Percentiles rank a stretch among this genome's conserved stretches.
phyloP scores from a whole-genome alignment of 805 yeast genomes.

The Starmerella tilneyi region DNA sequence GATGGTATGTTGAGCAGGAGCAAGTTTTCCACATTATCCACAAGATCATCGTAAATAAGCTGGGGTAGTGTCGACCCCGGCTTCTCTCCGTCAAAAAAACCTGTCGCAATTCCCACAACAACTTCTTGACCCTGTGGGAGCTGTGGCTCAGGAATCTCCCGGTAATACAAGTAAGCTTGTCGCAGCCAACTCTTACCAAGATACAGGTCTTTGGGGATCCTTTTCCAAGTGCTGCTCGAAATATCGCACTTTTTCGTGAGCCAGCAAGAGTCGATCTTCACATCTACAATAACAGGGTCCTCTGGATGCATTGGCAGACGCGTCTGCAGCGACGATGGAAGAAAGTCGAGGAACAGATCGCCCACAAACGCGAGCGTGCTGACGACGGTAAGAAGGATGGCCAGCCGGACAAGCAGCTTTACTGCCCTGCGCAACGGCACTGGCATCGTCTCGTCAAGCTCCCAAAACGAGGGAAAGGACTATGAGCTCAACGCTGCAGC shows the following conservation, averaged over 20 bases:
- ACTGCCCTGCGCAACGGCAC: slow-evolving; percentile 10
- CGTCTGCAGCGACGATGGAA: slow-evolving; percentile 31
- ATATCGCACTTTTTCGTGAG: slow-evolving; percentile 17
- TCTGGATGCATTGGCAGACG: slow-evolving; percentile 37
- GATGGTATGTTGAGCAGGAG: slow-evolving; percentile 21
- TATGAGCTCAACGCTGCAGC: too few species aligned
- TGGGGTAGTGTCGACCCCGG: slow-evolving; percentile 14
- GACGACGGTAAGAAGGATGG: slow-evolving; percentile 13
- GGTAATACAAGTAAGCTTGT: slow-evolving; percentile 34
- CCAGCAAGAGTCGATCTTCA: slow-evolving; percentile 34
- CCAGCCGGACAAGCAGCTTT: slow-evolving; percentile 14
- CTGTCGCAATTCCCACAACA: slow-evolving; percentile 13
- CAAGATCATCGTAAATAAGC: slow-evolving; percentile 19
- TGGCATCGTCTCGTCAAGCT: not conserved
- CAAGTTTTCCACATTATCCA: not conserved
- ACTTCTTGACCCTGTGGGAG: slow-evolving; percentile 33
- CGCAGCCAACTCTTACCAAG: slow-evolving; percentile 39
- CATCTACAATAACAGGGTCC: slow-evolving; percentile 36
- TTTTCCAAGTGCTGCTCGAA: slow-evolving; percentile 33
- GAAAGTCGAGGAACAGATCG: slow-evolving; percentile 34
- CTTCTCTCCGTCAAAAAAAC: slow-evolving; percentile 1
- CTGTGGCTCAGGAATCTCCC: slow-evolving; percentile 24
- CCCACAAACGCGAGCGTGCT: slow-evolving; percentile 32
- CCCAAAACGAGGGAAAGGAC: too few species aligned
- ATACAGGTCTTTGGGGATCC: slow-evolving; percentile 40